Conservation (phyloP, 2,329 filamentous ascomycete species). For the Fusarium pseudoanthophilum region DNA sequence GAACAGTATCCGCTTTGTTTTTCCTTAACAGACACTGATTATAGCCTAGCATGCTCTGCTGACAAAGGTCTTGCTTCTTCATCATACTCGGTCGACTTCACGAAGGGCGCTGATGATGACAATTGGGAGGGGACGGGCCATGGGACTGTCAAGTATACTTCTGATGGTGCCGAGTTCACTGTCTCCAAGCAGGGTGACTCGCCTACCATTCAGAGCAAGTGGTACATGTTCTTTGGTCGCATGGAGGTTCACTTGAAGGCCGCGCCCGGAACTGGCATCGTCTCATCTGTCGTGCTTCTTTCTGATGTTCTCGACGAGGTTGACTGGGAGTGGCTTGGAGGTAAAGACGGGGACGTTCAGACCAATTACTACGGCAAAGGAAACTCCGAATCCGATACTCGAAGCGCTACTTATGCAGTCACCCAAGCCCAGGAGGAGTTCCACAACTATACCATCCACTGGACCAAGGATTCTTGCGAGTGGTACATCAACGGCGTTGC, state of each 20-base stretch:
- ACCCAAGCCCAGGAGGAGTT: slow-evolving; percentile 48
- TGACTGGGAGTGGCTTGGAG: slow-evolving; percentile 84
- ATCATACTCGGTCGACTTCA: slow-evolving; percentile 37
- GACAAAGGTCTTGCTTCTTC: slow-evolving; percentile 31
- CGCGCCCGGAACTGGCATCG: slow-evolving; percentile 77
- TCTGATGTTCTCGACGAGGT: slow-evolving; percentile 75
- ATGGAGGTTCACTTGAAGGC: slow-evolving; percentile 77
- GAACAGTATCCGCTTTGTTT: background rate
- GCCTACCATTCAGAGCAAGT: slow-evolving; percentile 73
- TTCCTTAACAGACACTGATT: background rate
- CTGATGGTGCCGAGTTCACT: slow-evolving; percentile 51
- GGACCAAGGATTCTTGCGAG: slow-evolving; percentile 67
- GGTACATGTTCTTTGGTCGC: slow-evolving; percentile 87
- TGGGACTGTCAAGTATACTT: slow-evolving; percentile 34
- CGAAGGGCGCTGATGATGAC: slow-evolving; percentile 32
- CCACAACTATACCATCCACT: slow-evolving; percentile 76
- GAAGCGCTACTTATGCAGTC: slow-evolving; percentile 20
- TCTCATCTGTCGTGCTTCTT: slow-evolving; percentile 79
- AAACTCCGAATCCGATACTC: slow-evolving; percentile 60
- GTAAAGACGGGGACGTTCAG: slow-evolving; percentile 71
- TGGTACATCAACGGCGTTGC: slow-evolving; percentile 68
- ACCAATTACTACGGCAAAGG: slow-evolving; percentile 82
- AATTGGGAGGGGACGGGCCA: slow-evolving; percentile 35
- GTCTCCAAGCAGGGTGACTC: slow-evolving; percentile 68
- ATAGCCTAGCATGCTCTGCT: slow-evolving; percentile 4